Base-by-base conservation (phyloP, 805 yeast species). In the Lipomyces sp. region DNA sequence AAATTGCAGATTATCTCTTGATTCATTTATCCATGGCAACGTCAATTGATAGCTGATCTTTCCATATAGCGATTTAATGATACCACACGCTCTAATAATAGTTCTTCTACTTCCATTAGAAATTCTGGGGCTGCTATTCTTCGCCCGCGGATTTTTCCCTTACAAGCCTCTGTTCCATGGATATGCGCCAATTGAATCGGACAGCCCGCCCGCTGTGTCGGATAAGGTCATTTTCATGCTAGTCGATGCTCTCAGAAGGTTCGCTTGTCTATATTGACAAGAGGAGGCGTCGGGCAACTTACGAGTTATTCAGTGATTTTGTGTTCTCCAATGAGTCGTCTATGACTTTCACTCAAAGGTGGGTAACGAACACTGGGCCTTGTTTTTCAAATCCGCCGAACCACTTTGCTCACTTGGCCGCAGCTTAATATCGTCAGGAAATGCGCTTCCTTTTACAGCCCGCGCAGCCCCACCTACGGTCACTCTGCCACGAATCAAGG, bases 381-480 rank as follows among this genome's bases (percentile, higher is more conserved):
- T 5, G 5, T 0, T 29, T 18, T 2, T 2, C 29, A 4, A 10
- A 35, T 15, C 37, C 53, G 5, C 8, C 8, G 29, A 35, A 30
- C 37, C 53, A 11, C 8, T 18, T 51, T 51, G 11, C 54, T 51
- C 32, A 51, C 54, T 2, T 1, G 24, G 6, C 15, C 11, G 1
- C 34, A 69, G 70, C 24, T 64, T 93, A 64, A 79, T 94, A 7
- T 82, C 84, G 61, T 71, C 81, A 0, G 96, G 96, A 10, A 73
- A 82, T 45, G 98, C 95, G 0, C 73, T 93, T 59, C 97, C 97
- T 0, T 93, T 86, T 76, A 95, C 99, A 0, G 97, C 97, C 0
- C 90, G 82, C 75, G 88, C 97, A 0, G 90, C 90, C 70, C 98
- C 99, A 1, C 99, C 99, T 2, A 95, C 99, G 0, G 99, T 95